phyloP scores from a whole-genome alignment of 108 stramenopile genomes.

The Cyclotella sp. region DNA sequence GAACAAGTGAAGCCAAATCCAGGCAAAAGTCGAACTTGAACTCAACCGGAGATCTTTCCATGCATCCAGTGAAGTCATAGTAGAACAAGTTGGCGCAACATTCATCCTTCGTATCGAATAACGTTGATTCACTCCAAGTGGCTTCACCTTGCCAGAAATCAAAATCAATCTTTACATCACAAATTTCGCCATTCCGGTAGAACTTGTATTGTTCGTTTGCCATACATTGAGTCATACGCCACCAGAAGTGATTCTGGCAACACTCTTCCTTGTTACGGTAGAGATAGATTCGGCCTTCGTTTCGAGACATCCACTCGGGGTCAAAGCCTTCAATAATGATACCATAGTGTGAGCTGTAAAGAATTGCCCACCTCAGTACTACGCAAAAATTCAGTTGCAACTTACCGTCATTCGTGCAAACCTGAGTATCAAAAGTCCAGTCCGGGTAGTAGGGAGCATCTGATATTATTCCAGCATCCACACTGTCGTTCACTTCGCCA shows the following conservation, averaged over 20 bases:
- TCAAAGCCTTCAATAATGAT: slow-evolving; percentile 19
- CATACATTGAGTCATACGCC: slow-evolving; percentile 56
- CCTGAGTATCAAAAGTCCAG: slow-evolving; percentile 42
- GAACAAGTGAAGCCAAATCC: slow-evolving; percentile 23
- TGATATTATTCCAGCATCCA: slow-evolving; percentile 34
- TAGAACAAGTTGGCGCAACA: slow-evolving; percentile 44
- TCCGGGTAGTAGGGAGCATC: slow-evolving; percentile 50
- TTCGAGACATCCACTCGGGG: slow-evolving; percentile 39
- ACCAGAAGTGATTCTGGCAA: slow-evolving; percentile 47
- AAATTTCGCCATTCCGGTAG: slow-evolving; percentile 43
- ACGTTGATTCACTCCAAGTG: slow-evolving; percentile 40
- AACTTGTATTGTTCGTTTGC: slow-evolving; percentile 55
- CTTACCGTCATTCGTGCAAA: slow-evolving; percentile 47
- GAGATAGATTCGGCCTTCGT: slow-evolving; percentile 28
- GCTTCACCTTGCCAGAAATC: slow-evolving; percentile 49
- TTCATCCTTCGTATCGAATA: slow-evolving; percentile 41
- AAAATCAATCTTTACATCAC: slow-evolving; percentile 45
- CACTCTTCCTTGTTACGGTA: slow-evolving; percentile 48
- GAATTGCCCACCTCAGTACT: not conserved
- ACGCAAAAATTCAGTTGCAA: not conserved
- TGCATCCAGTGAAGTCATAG: slow-evolving; percentile 39
- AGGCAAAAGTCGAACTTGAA: slow-evolving; percentile 56
- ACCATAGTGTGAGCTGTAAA: not conserved
- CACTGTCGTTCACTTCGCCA: slow-evolving; percentile 25
- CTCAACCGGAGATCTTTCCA: slow-evolving; percentile 31